Conservation (phyloP, 1,284 basidiomycete genomes). For the Porodaedalea pini region DNA sequence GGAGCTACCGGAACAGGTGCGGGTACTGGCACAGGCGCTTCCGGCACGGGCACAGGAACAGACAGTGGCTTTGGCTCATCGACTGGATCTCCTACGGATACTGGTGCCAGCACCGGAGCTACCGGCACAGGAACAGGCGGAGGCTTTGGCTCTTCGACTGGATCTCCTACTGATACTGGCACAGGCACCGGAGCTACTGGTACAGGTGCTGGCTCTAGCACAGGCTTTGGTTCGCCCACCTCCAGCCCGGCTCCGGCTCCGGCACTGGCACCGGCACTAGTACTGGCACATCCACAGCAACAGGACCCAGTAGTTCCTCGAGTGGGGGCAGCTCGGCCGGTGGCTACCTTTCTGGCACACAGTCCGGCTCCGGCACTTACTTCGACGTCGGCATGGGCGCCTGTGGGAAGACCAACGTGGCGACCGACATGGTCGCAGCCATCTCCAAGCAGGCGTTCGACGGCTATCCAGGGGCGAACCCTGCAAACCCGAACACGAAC, state of each 20-base stretch:
- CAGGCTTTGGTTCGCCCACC: not conserved
- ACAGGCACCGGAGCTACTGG: not conserved
- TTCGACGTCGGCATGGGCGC: constrained; percentile 41
- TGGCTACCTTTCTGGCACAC: constrained; percentile 1
- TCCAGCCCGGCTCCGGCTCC: not conserved
- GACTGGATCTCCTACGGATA: not conserved
- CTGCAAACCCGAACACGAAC: constrained; percentile 27
- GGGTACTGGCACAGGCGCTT: not conserved
- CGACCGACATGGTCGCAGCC: constrained; percentile 38
- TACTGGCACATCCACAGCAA: not conserved
- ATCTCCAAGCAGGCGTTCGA: constrained; percentile 38
- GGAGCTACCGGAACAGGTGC: not conserved
- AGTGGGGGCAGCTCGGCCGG: constrained; percentile 1
- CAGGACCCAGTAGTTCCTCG: not conserved
- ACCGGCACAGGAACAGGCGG: not conserved
- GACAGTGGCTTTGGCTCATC: not conserved
- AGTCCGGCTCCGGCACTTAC: constrained; percentile 20
- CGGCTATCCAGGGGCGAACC: constrained; percentile 34
- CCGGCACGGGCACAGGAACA: not conserved
- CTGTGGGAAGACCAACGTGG: constrained; percentile 41
- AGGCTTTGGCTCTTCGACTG: not conserved
- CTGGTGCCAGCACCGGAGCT: not conserved
- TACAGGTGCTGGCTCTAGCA: not conserved
- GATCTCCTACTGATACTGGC: constrained; percentile 1
- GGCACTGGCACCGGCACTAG: not conserved